Evolutionary conservation across 345 rosid species (phyloP), one percentile per base, ranked within the genome.

Genomic region (Abelmoschus esculentus): DNA sequence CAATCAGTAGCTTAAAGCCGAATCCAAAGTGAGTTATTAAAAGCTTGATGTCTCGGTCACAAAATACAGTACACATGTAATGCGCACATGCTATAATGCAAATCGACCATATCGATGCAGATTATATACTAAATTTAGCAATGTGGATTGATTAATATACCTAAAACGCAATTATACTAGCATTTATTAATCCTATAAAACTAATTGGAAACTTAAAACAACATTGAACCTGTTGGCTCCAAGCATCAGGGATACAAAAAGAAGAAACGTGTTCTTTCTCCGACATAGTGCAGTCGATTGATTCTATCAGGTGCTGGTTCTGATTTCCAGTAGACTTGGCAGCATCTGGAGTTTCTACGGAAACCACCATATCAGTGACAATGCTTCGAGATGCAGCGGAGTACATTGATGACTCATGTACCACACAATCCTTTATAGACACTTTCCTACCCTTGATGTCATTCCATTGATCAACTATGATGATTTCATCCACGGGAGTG

Each of bases 161-260:
- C 44, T 40, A 40, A 40, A 40, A 40, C 11, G 11, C 44, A 40
- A 40, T 40, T n/a, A 42, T 18, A 14, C 11, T n/a, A 36, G 7
- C 3, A 49, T 49, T 10, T 13, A 55, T 11, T 19, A 11, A 63
- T 63, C 46, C 28, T 61, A 46, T 66, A 3, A 31, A 61, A 19
- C 19, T 4, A 56, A 29, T 54, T 5, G 46, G n/a, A 40, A 1
- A 53, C 61, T 38, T 26, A 6, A 38, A 15, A 57, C 38, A 49
- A 67, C 59, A 78, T 28, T 74, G 46, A 57, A 84, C 88, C 88
- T 84, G 78, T 66, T 15, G 70, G 57, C 36, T 15, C 14, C 63
- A 74, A 70, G 71, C 9, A 40, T 70, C 66, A 17, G 26, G 18
- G 26, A 68, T 44, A 58, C 67, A 63, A 22, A 15, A 42, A 53